Evolutionary conservation across 345 rosid species (phyloP), one percentile per base, ranked within the genome.

Genomic region (Turnera subulata): DNA sequence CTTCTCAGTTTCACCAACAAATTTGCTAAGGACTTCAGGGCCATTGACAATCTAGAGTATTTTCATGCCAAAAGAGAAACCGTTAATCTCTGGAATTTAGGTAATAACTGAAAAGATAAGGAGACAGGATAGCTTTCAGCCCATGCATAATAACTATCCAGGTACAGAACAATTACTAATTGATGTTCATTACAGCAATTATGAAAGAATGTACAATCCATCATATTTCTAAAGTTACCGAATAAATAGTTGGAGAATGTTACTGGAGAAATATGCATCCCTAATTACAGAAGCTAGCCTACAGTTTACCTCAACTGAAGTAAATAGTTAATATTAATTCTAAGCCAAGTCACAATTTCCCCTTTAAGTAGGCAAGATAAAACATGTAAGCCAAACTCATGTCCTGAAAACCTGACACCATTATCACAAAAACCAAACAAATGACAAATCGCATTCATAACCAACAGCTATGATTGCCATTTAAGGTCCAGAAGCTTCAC

Each of bases 1-100:
- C 80, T 90, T 94, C 73, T 94, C 97, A 32, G 97, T 85, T 78
- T 94, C 97, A 79, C 99, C 97, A 65, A 94, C 96, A 76, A 84
- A 90, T 81, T 94, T 94, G 84, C 95, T 90, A 40, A 94, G 78
- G 55, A 94, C 95, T 79, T 90, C 97, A 63, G 97, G 99, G 58
- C 97, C 96, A 77, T 94, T 94, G 54, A 94, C 84, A 58, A 94
- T 88, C 97, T 94, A 65, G 68, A 14, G 64, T 43, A 62, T 44
- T 76, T 59, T 53, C 52, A 60, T 45, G 64, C 49, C 23, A 72
- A 62, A 63, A 70, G 48, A 44, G 55, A 62, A 26, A 8, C 35
- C 35, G 8, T 29, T 29, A 29, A 29, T 29, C 35, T 3, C 35
- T 29, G 35, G 4, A 3, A 29, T 3, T 29, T 29, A 29, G 35